Percentiles rank a stretch among this genome's conserved stretches.
phyloP scores from a whole-genome alignment of 1,284 basidiomycete species.

The Pseudozyma pruni region DNA sequence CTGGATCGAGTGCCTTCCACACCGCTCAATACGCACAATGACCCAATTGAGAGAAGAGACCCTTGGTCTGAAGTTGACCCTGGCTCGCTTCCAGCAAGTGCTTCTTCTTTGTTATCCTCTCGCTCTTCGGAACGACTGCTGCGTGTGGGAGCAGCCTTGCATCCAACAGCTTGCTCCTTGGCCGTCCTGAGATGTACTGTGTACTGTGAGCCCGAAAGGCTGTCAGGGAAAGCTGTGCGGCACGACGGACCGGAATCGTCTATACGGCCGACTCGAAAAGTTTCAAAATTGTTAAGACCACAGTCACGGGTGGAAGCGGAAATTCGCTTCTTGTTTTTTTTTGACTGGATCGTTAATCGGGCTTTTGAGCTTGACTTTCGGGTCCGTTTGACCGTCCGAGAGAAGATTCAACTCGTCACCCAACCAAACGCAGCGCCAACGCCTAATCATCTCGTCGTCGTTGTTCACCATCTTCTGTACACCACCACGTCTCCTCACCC shows the following conservation, averaged over 20 bases:
- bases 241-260: neutral
- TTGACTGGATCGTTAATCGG: neutral
- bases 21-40: slow-evolving; percentile 13
- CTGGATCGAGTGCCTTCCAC: neutral
- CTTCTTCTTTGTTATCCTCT: neutral
- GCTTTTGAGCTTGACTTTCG: slow-evolving; percentile 1
- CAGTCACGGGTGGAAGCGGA: neutral
- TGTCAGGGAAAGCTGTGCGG: too few species aligned
- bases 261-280: neutral
- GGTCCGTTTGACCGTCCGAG: slow-evolving; percentile 7
- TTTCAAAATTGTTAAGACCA: neutral
- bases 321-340: neutral
- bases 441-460: neutral
- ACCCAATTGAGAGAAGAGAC: neutral
- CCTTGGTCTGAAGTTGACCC: too few species aligned
- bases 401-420: slow-evolving; percentile 11
- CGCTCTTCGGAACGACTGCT: too few species aligned
- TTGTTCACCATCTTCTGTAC: neutral
- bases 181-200: too few species aligned
- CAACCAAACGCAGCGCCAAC: slow-evolving; percentile 10
- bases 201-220: too few species aligned
- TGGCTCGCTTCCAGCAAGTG: neutral
- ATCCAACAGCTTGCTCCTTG: too few species aligned
- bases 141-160: too few species aligned
- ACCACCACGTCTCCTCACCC: slow-evolving; percentile 17